A percentile compares a stretch with the other conserved stretches of the same genome.
Evolutionary conservation across 345 rosid species (phyloP).

Genomic region (Ceriops decandra): DNA sequence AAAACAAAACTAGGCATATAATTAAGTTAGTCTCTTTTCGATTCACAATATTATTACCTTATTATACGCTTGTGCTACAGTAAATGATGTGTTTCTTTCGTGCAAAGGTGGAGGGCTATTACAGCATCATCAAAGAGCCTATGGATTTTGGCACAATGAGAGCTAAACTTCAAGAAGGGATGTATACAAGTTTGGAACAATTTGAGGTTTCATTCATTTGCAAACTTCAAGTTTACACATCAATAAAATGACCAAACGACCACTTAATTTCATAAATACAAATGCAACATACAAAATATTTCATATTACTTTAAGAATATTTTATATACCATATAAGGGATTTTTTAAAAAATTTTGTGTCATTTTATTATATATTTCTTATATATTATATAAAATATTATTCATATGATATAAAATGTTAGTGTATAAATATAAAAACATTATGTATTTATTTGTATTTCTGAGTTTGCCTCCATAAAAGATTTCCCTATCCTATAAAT

Average conservation of each 20-base stretch:
- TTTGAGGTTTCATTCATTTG: slow-evolving; percentile 24
- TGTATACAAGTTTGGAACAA: slow-evolving; percentile 24
- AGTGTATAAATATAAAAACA: no score
- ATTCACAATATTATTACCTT: not conserved
- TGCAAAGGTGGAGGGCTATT: slow-evolving; percentile 21
- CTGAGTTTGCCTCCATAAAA: no score
- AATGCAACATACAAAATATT: not conserved
- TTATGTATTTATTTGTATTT: no score
- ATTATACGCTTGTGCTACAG: not conserved
- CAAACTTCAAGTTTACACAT: no score
- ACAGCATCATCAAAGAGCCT: slow-evolving; percentile 25
- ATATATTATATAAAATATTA: no score
- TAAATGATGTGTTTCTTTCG: not conserved
- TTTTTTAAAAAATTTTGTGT: no score
- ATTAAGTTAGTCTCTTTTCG: not conserved
- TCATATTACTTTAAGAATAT: not conserved
- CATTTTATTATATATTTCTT: no score
- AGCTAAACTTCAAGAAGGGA: slow-evolving; percentile 31
- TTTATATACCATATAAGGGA: no score
- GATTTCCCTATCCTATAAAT: no score
- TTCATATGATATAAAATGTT: no score
- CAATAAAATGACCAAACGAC: no score
- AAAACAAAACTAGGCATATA: no score
- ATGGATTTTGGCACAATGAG: slow-evolving; percentile 34
- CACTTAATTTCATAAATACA: not conserved